These are phyloP conservation scores for Cucumis variabilis DNA, from an alignment of 331 rosid species.

Conservation along the genomic window DNA sequence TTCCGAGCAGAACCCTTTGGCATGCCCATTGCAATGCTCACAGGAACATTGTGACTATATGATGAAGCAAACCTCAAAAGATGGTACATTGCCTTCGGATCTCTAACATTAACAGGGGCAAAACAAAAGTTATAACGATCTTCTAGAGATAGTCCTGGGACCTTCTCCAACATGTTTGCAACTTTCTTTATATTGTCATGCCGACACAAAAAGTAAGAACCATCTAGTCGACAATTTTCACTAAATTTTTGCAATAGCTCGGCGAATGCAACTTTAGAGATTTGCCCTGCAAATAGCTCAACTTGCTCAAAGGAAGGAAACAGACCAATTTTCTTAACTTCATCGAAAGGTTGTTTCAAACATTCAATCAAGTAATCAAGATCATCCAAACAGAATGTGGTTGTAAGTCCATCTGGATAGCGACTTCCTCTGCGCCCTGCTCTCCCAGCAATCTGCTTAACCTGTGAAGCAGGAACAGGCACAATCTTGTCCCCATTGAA, in stretches of 20 bases:
- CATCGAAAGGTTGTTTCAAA: constrained; percentile 84
- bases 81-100: constrained; percentile 93
- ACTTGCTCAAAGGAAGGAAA: constrained; percentile 88
- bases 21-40: constrained; percentile 84
- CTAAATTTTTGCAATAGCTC: constrained; percentile 72
- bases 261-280: constrained; percentile 60
- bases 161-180: constrained; percentile 89
- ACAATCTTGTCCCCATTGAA: constrained; percentile 83
- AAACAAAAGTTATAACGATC: constrained; percentile 88
- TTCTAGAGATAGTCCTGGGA: constrained; percentile 69
- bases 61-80: constrained; percentile 72
- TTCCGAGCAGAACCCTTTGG: constrained; percentile 75
- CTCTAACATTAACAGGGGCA: constrained; percentile 91
- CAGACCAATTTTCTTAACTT: constrained; percentile 70
- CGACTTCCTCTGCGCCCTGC: constrained; percentile 94
- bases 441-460: constrained; percentile 97
- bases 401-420: constrained; percentile 91
- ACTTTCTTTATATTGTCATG: constrained; percentile 85
- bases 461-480: constrained; percentile 89
- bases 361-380: constrained; percentile 89
- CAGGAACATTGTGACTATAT: constrained; percentile 72
- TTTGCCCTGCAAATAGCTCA: constrained; percentile 79
- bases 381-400: constrained; percentile 79
- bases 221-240: constrained; percentile 79
- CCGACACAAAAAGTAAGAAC: constrained; percentile 78